These are phyloP conservation scores for Penicillium odoratum DNA, from an alignment of 495 filamentous ascomycete genomes.

Conservation along the genomic window DNA sequence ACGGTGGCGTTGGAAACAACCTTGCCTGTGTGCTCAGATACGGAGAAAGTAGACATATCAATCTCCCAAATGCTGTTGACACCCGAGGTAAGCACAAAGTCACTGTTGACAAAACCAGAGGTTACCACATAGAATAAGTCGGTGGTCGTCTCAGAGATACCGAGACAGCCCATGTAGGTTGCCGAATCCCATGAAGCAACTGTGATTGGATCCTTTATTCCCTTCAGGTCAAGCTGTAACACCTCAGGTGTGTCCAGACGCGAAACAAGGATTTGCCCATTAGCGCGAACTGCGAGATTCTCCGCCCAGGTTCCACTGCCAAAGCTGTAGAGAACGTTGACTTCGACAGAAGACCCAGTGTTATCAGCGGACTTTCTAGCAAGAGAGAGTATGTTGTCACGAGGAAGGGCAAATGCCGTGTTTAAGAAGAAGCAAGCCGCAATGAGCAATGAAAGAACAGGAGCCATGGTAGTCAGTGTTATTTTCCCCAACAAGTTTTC, in stretches of 20 bases:
- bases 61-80: conserved; percentile 6
- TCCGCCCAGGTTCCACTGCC: conserved; percentile 2
- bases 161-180: conserved; percentile 8
- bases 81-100: conserved; percentile 1
- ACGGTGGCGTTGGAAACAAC: conserved; percentile 2
- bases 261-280: conserved; percentile 3
- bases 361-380: not conserved
- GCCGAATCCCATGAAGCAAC: conserved; percentile 2
- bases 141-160: conserved; percentile 1
- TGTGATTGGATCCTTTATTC: not conserved
- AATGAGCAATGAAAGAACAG: not conserved
- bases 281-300: conserved; percentile 4
- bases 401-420: not conserved
- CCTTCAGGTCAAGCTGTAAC: not conserved
- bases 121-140: conserved; percentile 3
- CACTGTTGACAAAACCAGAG: not conserved
- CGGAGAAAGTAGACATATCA: conserved; percentile 1
- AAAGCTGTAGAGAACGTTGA: conserved; percentile 3
- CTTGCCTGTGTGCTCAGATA: not conserved
- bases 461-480: not conserved
- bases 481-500: not conserved
- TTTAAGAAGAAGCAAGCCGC: not conserved
- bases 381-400: not conserved
- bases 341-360: conserved; percentile 1
- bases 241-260: conserved; percentile 5